phyloP scores from a whole-genome alignment of 2,329 filamentous ascomycete species.

The Ophiostoma perfectum region DNA sequence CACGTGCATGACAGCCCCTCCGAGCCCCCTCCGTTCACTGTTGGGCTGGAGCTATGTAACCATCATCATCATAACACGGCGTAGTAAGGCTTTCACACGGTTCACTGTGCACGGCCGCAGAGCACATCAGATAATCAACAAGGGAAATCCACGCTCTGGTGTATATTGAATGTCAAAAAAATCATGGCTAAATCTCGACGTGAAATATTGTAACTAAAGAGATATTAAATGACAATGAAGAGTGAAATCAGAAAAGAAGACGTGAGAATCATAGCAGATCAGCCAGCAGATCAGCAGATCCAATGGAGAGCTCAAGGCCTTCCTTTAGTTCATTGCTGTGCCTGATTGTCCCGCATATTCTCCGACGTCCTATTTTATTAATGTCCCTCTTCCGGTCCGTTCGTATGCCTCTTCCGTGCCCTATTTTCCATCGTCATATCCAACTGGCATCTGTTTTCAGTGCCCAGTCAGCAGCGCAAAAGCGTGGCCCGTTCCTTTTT shows the following conservation, averaged over 20 bases:
- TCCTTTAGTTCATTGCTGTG: neutral
- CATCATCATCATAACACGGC: neutral
- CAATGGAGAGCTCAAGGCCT: neutral
- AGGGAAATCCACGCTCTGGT: slow-evolving; percentile 19
- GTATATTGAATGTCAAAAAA: slow-evolving; percentile 19
- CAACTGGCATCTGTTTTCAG: slow-evolving; percentile 1
- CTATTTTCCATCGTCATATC: neutral
- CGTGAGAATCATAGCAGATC: neutral
- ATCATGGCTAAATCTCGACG: slow-evolving; percentile 16
- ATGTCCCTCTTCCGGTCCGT: no score
- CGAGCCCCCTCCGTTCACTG: neutral
- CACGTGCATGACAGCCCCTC: slow-evolving; percentile 4
- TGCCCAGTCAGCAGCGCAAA: neutral
- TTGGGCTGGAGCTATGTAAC: neutral
- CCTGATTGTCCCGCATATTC: neutral
- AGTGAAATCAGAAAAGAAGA: neutral
- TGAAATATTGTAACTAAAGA: neutral
- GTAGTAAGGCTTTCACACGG: no score
- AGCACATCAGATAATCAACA: slow-evolving; percentile 1
- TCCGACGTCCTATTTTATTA: neutral
- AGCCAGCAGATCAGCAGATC: neutral
- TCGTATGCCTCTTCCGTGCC: neutral
- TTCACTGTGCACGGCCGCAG: no score
- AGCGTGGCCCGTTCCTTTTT: neutral
- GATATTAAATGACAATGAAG: neutral